Conservation (phyloP, 257 asterid species). For the Penstemon eatonii region DNA sequence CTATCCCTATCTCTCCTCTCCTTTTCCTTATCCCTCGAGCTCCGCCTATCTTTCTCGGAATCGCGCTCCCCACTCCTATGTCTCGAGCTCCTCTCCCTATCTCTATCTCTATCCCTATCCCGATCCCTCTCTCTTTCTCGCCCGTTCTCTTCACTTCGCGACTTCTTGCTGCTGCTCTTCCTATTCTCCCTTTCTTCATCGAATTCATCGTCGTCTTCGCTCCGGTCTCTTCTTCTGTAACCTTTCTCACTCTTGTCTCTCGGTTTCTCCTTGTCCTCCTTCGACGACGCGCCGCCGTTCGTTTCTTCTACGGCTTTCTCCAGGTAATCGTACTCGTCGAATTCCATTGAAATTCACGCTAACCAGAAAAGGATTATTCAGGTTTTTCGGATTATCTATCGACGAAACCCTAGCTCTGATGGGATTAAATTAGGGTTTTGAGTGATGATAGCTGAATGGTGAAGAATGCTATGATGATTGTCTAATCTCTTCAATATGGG, state of each 20-base stretch:
- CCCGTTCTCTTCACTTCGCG: constrained; percentile 66
- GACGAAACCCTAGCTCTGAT: too few species aligned
- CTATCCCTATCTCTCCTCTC: constrained; percentile 39
- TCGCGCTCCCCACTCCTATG: constrained; percentile 59
- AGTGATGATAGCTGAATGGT: too few species aligned
- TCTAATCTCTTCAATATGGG: too few species aligned
- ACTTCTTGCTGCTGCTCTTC: constrained; percentile 65
- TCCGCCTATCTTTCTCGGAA: constrained; percentile 51
- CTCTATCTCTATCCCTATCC: constrained; percentile 45
- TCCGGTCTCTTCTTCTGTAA: constrained; percentile 69
- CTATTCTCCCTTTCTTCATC: constrained; percentile 67
- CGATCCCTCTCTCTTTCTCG: constrained; percentile 49
- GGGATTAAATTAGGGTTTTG: too few species aligned
- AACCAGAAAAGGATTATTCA: too few species aligned
- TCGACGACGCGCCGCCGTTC: constrained; percentile 58
- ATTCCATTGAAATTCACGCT: constrained; percentile 53
- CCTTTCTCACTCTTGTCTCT: constrained; percentile 68
- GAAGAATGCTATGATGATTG: too few species aligned
- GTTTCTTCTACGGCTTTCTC: constrained; percentile 90
- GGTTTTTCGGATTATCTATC: too few species aligned
- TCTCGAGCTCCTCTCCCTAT: constrained; percentile 64
- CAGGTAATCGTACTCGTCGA: constrained; percentile 96
- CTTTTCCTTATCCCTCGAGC: constrained; percentile 50
- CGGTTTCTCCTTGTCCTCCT: constrained; percentile 42
- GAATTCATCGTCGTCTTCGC: constrained; percentile 49